Evolutionary conservation across 2,329 filamentous ascomycete genomes (phyloP), one percentile per base, ranked within the genome.

Genomic region (Davidsoniella neocaledoniae): DNA sequence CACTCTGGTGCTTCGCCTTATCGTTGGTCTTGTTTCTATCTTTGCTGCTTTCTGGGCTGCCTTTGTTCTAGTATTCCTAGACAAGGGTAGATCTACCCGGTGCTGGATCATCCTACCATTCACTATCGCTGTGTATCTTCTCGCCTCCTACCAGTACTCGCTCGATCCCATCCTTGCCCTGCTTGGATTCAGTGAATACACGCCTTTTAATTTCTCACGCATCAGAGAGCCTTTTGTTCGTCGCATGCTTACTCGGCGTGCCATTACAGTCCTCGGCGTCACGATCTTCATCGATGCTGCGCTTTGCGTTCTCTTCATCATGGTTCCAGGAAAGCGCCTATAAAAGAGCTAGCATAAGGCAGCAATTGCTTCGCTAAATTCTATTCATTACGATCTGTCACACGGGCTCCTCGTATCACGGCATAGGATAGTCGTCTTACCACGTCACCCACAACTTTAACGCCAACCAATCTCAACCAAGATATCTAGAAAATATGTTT

Each of bases 101-200:
- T 84, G 83, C 62, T 98, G 86, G 86, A 86, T 76, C 52, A 90
- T 96, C 57, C 69, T 98, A 1, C 91, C 93, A 0, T 96, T 96
- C 66, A 87, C 86, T 1, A 66, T 98, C 33, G 90, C 87, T 21
- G 77, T 94, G 29, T 98, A 98, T 65, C 79, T 83, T 58, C 76
- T 94, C 33, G 77, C 83, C 25, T 91, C 88, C 2, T 94, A 96
- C 60, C 90, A 96, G 64, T 98, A 96, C 67, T 87, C 86, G 56
- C 77, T 98, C 47, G 91, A 98, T 59, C 90, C 93, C 0, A 70
- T 94, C 55, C 78, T 96, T 63, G 91, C 87, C 4, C 73, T 96
- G 17, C 64, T 84, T n/a, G 88, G 90, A 36, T 82, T 81, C 63
- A 95, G 88, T 68, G 93, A 98, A 68, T 95, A 96, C 67, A 95